Conservation (phyloP, 75 land plant genomes). For the Sequoiadendron giganteum region DNA sequence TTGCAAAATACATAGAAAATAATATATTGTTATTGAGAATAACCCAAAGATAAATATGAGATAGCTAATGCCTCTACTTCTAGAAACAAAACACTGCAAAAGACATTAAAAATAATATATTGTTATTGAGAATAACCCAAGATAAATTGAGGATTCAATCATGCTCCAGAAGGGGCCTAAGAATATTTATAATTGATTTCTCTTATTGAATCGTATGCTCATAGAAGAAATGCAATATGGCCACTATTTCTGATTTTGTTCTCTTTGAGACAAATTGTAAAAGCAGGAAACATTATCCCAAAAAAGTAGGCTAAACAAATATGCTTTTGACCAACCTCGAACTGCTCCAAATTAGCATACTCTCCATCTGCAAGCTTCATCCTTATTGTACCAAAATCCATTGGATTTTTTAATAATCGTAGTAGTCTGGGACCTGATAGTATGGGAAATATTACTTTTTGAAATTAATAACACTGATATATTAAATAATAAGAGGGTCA, state of each 20-base stretch:
- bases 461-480: neutral
- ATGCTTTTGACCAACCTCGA: conserved; percentile 55
- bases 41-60: too few species aligned
- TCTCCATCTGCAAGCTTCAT: conserved; percentile 57
- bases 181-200: too few species aligned
- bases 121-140: too few species aligned
- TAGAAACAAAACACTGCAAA: too few species aligned
- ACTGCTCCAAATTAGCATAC: conserved; percentile 46
- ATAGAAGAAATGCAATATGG: neutral
- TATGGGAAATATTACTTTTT: neutral
- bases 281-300: conserved; percentile 1
- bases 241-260: neutral
- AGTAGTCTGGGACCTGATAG: conserved; percentile 64
- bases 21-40: too few species aligned
- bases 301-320: neutral
- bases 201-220: too few species aligned
- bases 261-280: neutral
- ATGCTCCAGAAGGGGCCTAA: too few species aligned
- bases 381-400: conserved; percentile 81
- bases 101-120: too few species aligned
- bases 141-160: too few species aligned
- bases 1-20: too few species aligned
- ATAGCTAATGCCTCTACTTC: too few species aligned
- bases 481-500: neutral
- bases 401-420: conserved; percentile 69